These are phyloP conservation scores for Spizellomyces punctatus DNA, from an alignment of 192 early-diverging fungal genomes.

Conservation along the genomic window DNA sequence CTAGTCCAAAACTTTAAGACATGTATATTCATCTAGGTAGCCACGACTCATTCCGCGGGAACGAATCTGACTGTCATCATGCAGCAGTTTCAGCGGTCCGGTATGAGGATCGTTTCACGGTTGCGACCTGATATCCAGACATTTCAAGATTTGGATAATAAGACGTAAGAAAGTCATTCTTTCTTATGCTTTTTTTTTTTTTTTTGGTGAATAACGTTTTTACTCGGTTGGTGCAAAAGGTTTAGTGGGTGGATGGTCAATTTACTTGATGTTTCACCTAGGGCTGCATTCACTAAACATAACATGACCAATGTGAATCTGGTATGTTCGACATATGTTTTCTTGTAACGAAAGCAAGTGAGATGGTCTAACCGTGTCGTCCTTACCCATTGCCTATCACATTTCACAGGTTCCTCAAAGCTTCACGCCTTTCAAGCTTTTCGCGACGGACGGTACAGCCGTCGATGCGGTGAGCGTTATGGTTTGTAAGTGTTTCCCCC, in stretches of 20 bases:
- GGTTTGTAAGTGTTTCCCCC: constrained; percentile 10
- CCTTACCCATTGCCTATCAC: no score
- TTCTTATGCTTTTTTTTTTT: no score
- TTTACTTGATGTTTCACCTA: constrained; percentile 1
- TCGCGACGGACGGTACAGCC: constrained; percentile 12
- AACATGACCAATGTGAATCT: constrained; percentile 16
- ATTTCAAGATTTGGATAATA: constrained; percentile 16
- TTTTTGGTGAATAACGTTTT: no score
- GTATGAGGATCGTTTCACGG: background rate
- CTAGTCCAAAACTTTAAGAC: background rate
- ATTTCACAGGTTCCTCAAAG: constrained; percentile 5
- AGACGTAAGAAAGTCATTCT: constrained; percentile 16
- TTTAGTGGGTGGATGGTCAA: background rate
- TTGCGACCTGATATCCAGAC: constrained; percentile 4
- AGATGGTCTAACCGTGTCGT: no score
- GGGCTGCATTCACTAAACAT: background rate
- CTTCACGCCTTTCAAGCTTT: constrained; percentile 24
- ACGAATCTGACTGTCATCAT: constrained; percentile 14
- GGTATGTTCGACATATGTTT: no score
- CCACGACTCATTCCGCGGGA: constrained; percentile 2
- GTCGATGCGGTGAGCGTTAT: constrained; percentile 18
- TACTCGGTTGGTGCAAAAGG: background rate
- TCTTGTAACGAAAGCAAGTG: no score
- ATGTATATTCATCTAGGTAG: constrained; percentile 15
- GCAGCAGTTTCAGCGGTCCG: constrained; percentile 25